A percentile compares a stretch with the other conserved stretches of the same genome.
Evolutionary conservation across 2,329 filamentous ascomycete species (phyloP).

Genomic region (Domatiomyces globalis): DNA sequence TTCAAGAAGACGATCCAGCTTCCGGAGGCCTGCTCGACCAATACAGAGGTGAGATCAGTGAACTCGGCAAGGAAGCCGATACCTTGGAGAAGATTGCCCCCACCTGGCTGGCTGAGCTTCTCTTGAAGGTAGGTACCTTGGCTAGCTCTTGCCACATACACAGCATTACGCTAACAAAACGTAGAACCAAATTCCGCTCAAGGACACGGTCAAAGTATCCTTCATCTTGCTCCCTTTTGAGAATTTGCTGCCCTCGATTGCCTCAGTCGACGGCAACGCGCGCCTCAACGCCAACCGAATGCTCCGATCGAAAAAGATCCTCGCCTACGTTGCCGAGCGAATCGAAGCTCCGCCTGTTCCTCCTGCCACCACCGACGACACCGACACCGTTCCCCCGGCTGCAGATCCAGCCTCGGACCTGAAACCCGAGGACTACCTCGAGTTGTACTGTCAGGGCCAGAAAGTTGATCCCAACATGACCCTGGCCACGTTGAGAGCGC

Average conservation of each 20-base stretch:
- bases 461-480: slow-evolving; percentile 67
- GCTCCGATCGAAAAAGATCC: slow-evolving; percentile 87
- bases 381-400: slow-evolving; percentile 1
- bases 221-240: slow-evolving; percentile 78
- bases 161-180: slow-evolving; percentile 3
- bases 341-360: slow-evolving; percentile 50
- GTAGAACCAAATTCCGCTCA: slow-evolving; percentile 63
- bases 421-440: slow-evolving; percentile 81
- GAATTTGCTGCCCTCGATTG: slow-evolving; percentile 59
- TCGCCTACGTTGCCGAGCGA: slow-evolving; percentile 80
- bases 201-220: slow-evolving; percentile 93
- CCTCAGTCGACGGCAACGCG: slow-evolving; percentile 63
- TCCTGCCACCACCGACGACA: slow-evolving; percentile 6
- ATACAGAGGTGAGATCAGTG: slow-evolving; percentile 76
- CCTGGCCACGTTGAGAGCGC: slow-evolving; percentile 78
- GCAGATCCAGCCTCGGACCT: slow-evolving; percentile 37
- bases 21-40: slow-evolving; percentile 61
- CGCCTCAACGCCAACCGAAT: slow-evolving; percentile 93
- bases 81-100: slow-evolving; percentile 74
- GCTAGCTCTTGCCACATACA: neutral
- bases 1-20: slow-evolving; percentile 51
- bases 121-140: slow-evolving; percentile 46
- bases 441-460: slow-evolving; percentile 76
- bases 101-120: slow-evolving; percentile 80
- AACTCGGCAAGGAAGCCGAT: slow-evolving; percentile 62